Conservation (phyloP, 2,329 filamentous ascomycete genomes). For the Aspergillus unguis region DNA sequence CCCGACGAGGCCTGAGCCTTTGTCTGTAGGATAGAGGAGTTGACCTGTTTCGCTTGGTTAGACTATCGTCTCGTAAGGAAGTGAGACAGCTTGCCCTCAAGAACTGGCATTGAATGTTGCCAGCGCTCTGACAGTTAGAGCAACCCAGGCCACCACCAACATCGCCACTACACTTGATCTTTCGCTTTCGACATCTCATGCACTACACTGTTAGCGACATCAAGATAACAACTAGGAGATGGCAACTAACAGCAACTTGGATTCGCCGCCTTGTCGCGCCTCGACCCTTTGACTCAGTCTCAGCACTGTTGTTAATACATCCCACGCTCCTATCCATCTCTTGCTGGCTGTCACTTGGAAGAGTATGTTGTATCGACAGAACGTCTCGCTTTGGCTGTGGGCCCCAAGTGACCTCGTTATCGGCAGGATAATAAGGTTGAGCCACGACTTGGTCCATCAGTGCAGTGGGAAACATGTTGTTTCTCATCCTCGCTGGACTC, state of each 20-base stretch:
- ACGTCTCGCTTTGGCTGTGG: conserved; percentile 22
- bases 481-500: conserved; percentile 14
- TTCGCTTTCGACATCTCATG: conserved; percentile 81
- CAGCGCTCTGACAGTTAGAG: conserved; percentile 74
- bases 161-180: conserved; percentile 92
- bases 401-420: conserved; percentile 24
- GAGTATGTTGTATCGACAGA: conserved; percentile 25
- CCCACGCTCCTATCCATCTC: conserved; percentile 21
- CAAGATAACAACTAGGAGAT: not conserved
- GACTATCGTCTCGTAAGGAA: not conserved
- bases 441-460: conserved; percentile 25
- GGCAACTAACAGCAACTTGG: conserved; percentile 48
- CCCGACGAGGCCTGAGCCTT: conserved; percentile 13
- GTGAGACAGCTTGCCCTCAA: conserved; percentile 59
- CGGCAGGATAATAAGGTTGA: conserved; percentile 20
- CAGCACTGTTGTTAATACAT: conserved; percentile 23
- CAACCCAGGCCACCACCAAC: conserved; percentile 73
- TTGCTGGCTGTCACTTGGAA: conserved; percentile 25
- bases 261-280: conserved; percentile 50
- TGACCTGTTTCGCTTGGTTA: conserved; percentile 26
- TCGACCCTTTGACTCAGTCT: conserved; percentile 37
- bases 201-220: conserved; percentile 57
- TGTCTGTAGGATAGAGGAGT: conserved; percentile 29
- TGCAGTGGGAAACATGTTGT: conserved; percentile 16
- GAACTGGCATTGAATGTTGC: conserved; percentile 66